phyloP scores from a whole-genome alignment of 1,284 basidiomycete genomes.

The Microbotryum intermedium region DNA sequence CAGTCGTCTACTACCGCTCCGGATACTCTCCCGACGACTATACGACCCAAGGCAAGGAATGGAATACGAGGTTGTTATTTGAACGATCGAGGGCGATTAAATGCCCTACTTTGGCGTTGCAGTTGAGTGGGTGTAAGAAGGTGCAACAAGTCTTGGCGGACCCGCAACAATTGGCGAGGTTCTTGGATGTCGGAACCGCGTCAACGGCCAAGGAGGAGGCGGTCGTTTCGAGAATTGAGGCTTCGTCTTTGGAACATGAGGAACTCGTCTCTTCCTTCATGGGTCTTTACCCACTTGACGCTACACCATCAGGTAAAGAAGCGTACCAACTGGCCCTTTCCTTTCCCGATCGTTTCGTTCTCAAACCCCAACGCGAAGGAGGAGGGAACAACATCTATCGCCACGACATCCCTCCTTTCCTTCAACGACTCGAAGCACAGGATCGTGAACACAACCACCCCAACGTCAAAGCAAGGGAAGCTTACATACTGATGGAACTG shows the following conservation, averaged over 20 bases:
- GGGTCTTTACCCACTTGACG: conserved; percentile 52
- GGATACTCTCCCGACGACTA: conserved; percentile 84
- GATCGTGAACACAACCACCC: conserved; percentile 32
- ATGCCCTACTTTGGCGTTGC: conserved; percentile 81
- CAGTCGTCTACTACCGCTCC: conserved; percentile 76
- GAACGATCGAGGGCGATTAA: conserved; percentile 81
- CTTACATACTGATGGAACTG: conserved; percentile 90
- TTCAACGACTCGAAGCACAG: conserved; percentile 56
- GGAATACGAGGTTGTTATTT: conserved; percentile 62
- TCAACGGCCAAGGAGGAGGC: not conserved
- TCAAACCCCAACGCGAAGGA: conserved; percentile 94
- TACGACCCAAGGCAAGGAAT: conserved; percentile 49
- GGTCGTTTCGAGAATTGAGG: too few relatives aligned
- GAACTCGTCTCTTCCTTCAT: conserved; percentile 63
- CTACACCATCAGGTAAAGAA: conserved; percentile 41
- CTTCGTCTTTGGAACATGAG: conserved; percentile 18
- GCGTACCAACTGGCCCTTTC: conserved; percentile 53
- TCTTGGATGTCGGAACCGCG: conserved; percentile 37
- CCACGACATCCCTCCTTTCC: conserved; percentile 65
- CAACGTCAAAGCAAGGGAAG: conserved; percentile 40
- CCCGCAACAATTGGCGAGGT: conserved; percentile 63
- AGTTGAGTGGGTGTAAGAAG: conserved; percentile 92
- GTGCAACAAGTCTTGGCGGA: conserved; percentile 82
- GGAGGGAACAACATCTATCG: conserved; percentile 97
- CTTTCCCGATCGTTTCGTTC: conserved; percentile 55